Percentiles rank a stretch among this genome's conserved stretches.
Evolutionary conservation across 805 yeast species (phyloP).

Genomic region (Vanderwaltozyma polyspora): DNA sequence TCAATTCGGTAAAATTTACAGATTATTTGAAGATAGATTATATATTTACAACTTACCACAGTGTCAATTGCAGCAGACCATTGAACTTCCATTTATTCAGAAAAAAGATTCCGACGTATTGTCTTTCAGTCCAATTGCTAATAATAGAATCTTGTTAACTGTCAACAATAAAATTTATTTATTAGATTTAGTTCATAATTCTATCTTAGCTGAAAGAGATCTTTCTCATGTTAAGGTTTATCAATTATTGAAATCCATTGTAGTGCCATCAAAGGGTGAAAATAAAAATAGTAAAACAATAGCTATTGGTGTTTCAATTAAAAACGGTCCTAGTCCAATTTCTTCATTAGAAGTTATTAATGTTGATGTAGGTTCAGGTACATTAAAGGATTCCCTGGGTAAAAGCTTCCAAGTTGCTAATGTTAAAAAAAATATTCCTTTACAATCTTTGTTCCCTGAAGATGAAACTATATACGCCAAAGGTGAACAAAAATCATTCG

Average conservation of each 20-base stretch:
- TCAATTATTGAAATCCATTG: conserved; percentile 19
- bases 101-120: conserved; percentile 4
- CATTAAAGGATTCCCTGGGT: conserved; percentile 58
- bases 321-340: conserved; percentile 17
- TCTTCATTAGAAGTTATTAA: conserved; percentile 25
- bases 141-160: conserved; percentile 22
- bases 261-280: conserved; percentile 6
- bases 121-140: conserved; percentile 21
- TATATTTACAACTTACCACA: conserved; percentile 18
- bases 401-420: conserved; percentile 32
- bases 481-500: conserved; percentile 8
- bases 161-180: conserved; percentile 19
- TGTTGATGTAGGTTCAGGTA: conserved; percentile 55
- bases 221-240: conserved; percentile 20
- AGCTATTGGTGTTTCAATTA: conserved; percentile 24
- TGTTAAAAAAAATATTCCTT: background rate
- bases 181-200: conserved; percentile 20
- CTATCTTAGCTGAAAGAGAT: conserved; percentile 17
- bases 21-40: conserved; percentile 11
- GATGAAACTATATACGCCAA: conserved; percentile 3
- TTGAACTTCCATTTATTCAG: conserved; percentile 19
- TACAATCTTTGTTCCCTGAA: conserved; percentile 22
- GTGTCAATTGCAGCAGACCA: conserved; percentile 13
- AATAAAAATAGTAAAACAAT: conserved; percentile 14
- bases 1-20: conserved; percentile 21